Base-by-base conservation (phyloP, 192 early-diverging fungal genomes). In the Linnemannia elongata region DNA sequence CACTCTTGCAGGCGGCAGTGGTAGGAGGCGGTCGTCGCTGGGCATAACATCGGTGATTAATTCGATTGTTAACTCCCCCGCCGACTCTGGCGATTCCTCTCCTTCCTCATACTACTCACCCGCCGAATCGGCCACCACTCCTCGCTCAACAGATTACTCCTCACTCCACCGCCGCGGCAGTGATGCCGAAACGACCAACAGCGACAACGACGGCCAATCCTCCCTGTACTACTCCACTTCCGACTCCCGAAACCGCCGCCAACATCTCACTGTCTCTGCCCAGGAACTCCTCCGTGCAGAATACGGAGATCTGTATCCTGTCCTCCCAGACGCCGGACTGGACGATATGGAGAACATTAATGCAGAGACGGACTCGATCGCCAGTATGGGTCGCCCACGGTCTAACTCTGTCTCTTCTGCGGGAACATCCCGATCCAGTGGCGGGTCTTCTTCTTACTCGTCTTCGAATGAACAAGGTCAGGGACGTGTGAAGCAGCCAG, bases 1-100 rank as follows among this genome's bases (percentile, higher is more conserved):
- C 44, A 42, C 52, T 6, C 72, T 75, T 66, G 60, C 60, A 12
- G 27, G n/a, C 12, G 60, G 60, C 30, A 66, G 27, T 33, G 60
- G 27, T n/a, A 78, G 78, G 17, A 39, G 78, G 22, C 60, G 70
- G 33, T 87, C 84, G 3, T 87, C 84, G 1, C 72, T 81, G 22
- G 83, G 74, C 2, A 54, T 86, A 20, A 87, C 44, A 13, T 87
- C 79, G 3, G 68, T 81, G 39, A 44, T 87, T 45, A 87, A 66
- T 49, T 78, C 84, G 22, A 73, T 81, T 0, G 79, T 81, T 20
- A 30, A 38, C 18, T 78, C 75, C 0, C 69, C 69, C 41, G 60
- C 22, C 24, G 73, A 5, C n/a, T 75, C 82, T 1, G 75, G 42
- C 42, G 30, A 38, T 3, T 69, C 76, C n/a, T 60, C 55, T 17